These are phyloP conservation scores for Rhododendron henanense DNA, from an alignment of 148 eudicot species.

Conservation along the genomic window DNA sequence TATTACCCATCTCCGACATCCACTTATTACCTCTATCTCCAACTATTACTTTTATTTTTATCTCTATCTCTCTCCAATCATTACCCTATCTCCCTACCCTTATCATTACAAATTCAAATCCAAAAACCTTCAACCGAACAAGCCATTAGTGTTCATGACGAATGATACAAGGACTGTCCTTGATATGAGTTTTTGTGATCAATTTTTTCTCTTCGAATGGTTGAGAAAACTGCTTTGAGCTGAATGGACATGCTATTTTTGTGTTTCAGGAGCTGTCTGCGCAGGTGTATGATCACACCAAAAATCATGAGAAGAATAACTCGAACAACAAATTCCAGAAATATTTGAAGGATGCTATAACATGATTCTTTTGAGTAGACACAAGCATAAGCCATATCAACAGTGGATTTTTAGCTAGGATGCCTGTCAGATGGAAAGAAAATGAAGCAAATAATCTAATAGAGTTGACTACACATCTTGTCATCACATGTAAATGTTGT, in stretches of 20 bases:
- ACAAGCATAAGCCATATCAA: not conserved
- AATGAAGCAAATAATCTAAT: not conserved
- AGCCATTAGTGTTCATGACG: too few species aligned
- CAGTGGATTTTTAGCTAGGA: not conserved
- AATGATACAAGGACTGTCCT: not conserved
- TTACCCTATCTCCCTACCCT: too few species aligned
- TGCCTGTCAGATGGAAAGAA: not conserved
- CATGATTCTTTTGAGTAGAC: not conserved
- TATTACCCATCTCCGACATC: too few species aligned
- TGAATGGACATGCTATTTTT: not conserved
- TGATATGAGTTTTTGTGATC: not conserved
- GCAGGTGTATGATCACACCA: slow-evolving; percentile 8
- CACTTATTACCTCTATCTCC: too few species aligned
- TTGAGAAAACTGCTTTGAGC: not conserved
- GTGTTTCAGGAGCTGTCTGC: slow-evolving; percentile 13
- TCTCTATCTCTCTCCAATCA: too few species aligned
- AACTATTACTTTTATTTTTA: too few species aligned
- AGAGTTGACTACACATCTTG: not conserved
- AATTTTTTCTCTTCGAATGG: not conserved
- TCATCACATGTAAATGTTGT: not conserved
- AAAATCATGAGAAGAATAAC: not conserved
- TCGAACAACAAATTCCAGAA: not conserved
- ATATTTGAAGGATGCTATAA: not conserved
- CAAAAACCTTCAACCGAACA: too few species aligned
- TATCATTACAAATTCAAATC: too few species aligned